These are phyloP conservation scores for Microbotryomycetes sp. DNA, from an alignment of 1,284 basidiomycete species.

Conservation along the genomic window DNA sequence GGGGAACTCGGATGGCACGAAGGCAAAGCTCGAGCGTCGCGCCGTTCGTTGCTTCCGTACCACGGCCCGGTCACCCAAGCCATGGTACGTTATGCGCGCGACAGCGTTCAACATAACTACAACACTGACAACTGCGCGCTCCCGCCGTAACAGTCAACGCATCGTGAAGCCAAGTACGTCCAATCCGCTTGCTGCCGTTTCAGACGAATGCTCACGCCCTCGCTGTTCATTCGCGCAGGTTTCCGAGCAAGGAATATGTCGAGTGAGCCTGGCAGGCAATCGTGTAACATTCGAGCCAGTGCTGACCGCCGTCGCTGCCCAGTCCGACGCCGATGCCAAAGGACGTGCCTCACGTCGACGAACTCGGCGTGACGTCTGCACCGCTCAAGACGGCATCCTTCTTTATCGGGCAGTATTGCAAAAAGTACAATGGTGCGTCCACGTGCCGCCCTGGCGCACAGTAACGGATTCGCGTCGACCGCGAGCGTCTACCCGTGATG, in stretches of 20 bases:
- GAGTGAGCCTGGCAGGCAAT: slow-evolving; percentile 21
- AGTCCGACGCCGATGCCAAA: slow-evolving; percentile 61
- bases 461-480: background rate
- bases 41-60: background rate
- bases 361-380: slow-evolving; percentile 84
- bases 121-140: background rate
- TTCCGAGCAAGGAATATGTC: slow-evolving; percentile 31
- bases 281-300: background rate
- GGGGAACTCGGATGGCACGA: background rate
- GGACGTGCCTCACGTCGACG: slow-evolving; percentile 72
- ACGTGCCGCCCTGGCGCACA: background rate
- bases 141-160: slow-evolving; percentile 11
- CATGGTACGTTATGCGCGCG: too few relatives aligned
- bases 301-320: background rate
- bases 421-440: slow-evolving; percentile 85
- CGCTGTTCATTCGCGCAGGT: slow-evolving; percentile 3
- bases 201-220: background rate
- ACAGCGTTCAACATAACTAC: too few relatives aligned
- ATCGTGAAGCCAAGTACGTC: slow-evolving; percentile 28
- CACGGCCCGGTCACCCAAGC: too few relatives aligned
- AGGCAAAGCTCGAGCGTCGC: background rate
- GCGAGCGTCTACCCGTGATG: background rate
- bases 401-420: slow-evolving; percentile 94
- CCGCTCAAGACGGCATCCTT: slow-evolving; percentile 95
- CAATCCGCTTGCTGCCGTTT: background rate